phyloP scores from a whole-genome alignment of 805 yeast species.

The Candida arabinofermentans region DNA sequence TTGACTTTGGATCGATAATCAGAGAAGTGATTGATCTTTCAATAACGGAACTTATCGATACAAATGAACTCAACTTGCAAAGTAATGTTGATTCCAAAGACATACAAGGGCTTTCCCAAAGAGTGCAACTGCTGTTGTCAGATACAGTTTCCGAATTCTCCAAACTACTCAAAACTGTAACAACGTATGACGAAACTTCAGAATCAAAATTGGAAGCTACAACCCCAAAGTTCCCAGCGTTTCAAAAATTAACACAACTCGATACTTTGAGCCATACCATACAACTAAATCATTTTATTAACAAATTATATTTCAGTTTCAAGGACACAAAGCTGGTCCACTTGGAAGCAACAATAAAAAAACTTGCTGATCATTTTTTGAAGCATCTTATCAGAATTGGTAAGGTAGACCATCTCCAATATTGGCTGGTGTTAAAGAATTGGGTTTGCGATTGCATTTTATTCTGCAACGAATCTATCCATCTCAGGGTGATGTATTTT shows the following conservation, averaged over 20 bases:
- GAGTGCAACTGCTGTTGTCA: too few species aligned
- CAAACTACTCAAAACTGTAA: too few species aligned
- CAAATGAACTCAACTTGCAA: not conserved
- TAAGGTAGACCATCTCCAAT: slow-evolving; percentile 4
- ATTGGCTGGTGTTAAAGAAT: slow-evolving; percentile 8
- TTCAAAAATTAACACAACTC: too few species aligned
- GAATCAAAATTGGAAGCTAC: too few species aligned
- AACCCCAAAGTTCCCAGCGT: too few species aligned
- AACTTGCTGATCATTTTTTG: slow-evolving; percentile 1
- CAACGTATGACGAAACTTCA: too few species aligned
- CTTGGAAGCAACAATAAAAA: not conserved
- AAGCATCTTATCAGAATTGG: not conserved
- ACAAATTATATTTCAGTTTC: slow-evolving; percentile 2
- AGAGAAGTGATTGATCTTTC: slow-evolving; percentile 2
- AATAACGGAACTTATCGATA: not conserved
- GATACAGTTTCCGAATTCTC: too few species aligned
- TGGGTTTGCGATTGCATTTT: slow-evolving; percentile 12
- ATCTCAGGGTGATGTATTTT: slow-evolving; percentile 8
- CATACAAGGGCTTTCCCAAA: too few species aligned
- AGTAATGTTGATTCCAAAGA: not conserved
- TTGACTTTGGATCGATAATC: slow-evolving; percentile 3
- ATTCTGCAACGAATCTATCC: slow-evolving; percentile 5
- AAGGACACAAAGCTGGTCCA: slow-evolving; percentile 1
- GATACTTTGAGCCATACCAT: too few species aligned
- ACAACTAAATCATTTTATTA: too few species aligned